Conservation (phyloP, 164 flowering plant genomes). For the Vitis vinifera region ASM3070453v1 NC_081820.1:93501-94000, state of each 20-base stretch:
- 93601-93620: slow-evolving; percentile 61
- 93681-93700: slow-evolving; percentile 58
- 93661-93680: slow-evolving; percentile 68
- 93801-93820: too few species aligned
- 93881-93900: too few species aligned
- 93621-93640: slow-evolving; percentile 88
- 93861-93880: too few species aligned
- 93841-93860: too few species aligned
- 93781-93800: background rate
- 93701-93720: slow-evolving; percentile 78
- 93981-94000: too few species aligned
- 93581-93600: slow-evolving; percentile 32
- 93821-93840: too few species aligned
- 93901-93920: too few species aligned
- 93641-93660: slow-evolving; percentile 52
- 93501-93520: slow-evolving; percentile 20
- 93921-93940: too few species aligned
- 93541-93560: slow-evolving; percentile 81
- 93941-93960: too few species aligned
- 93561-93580: slow-evolving; percentile 76
- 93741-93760: slow-evolving; percentile 44
- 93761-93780: background rate
- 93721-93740: slow-evolving; percentile 77
- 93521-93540: slow-evolving; percentile 65
- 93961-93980: too few species aligned